These are phyloP conservation scores for Paramecium tetraurelia DNA, from an alignment of 73 alveolate species.

Conservation along the genomic window DNA sequence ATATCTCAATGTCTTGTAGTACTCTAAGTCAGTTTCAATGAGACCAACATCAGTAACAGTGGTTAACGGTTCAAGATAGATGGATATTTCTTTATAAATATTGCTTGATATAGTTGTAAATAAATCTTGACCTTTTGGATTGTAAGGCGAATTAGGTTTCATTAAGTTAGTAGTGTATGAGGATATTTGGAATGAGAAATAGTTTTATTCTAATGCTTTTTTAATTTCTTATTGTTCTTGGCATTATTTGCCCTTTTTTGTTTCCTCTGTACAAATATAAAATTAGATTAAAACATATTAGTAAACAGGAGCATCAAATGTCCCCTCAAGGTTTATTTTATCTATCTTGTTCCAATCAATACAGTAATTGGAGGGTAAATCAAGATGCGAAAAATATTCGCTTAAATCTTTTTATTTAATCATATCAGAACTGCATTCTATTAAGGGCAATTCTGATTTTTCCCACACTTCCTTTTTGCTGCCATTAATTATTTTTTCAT, in stretches of 20 bases:
- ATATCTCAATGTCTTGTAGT: neutral
- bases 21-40: neutral
- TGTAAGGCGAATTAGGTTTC: neutral
- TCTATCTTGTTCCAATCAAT: constrained; percentile 9
- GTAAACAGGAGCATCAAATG: neutral
- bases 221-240: neutral
- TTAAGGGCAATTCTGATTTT: neutral
- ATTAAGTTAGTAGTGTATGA: neutral
- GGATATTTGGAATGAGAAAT: neutral
- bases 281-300: neutral
- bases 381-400: constrained; percentile 15
- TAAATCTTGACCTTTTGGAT: constrained; percentile 12
- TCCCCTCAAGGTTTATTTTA: neutral
- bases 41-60: neutral
- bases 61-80: neutral
- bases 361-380: neutral
- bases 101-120: neutral
- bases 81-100: neutral
- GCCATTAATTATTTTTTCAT: neutral
- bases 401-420: neutral
- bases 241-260: neutral
- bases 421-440: neutral
- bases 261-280: neutral
- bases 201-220: neutral
- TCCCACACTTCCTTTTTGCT: neutral